Base-by-base conservation (phyloP, 257 asterid genomes). In the Voacanga thouarsii region DNA sequence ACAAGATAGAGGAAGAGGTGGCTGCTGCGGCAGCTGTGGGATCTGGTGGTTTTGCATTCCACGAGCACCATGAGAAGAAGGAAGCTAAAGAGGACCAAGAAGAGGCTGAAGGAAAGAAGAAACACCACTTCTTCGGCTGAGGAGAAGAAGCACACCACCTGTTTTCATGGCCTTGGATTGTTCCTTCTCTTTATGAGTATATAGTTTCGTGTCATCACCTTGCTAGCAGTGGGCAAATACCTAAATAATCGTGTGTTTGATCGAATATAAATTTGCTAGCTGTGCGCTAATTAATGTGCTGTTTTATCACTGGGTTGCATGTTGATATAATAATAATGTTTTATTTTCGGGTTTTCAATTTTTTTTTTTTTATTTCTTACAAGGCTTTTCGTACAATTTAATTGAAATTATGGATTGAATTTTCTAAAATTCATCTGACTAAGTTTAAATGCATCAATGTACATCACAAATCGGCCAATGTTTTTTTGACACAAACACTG, bases 51-150 rank as follows among this genome's bases (percentile, higher is more conserved):
- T 91, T 79, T 65, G 89, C 83, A 0, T 83, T 89, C 89, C 96
- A 92, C 30, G 97, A 92, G 86, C 92, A 87, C 73, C 95, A 89
- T 65, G 90, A 89, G 72, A 89, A 93, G 85, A 87, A 93, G 33
- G 92, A 87, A 56, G 81, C 85, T 11, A 79, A 86, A 78, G 78
- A 90, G 44, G 90, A 84, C 15, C 88, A 85, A 64, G 89, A 87
- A 80, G 75, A 75, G 79, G 87, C 79, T 4, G 90, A 89, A 82
- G 94, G 93, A 70, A 79, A 73, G 63, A 83, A 79, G 55, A 71
- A 51, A 19, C 82, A 79, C 78, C 82, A 74, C 61, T 44, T 70
- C 56, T 70, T 70, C 70, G 56, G 56, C 19, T 51, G 56, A 51
- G 21, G 21, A 87, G 80, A 82, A 88, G 78, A 84, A 87, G 71